A percentile compares a stretch with the other conserved stretches of the same genome.
phyloP scores from a whole-genome alignment of 768 basidiomycete genomes.

The Tylopilus rubrobrunneus region DNA sequence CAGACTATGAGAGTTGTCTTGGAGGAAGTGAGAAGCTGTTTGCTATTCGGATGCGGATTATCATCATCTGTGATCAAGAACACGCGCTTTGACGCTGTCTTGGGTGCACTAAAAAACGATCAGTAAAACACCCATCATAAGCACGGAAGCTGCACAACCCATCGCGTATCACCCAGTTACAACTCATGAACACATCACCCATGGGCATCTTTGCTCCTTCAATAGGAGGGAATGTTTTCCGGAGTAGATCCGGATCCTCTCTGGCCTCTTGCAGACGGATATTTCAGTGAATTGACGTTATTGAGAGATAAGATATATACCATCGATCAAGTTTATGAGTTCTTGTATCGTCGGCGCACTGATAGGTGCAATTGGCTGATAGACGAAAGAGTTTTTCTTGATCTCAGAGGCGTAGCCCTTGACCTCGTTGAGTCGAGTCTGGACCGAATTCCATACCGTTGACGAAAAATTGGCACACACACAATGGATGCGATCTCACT shows the following conservation, averaged over 20 bases:
- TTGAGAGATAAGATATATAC: slow-evolving; percentile 37
- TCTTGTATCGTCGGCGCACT: slow-evolving; percentile 80
- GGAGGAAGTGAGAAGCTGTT: slow-evolving; percentile 63
- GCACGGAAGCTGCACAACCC: slow-evolving; percentile 47
- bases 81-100: slow-evolving; percentile 87
- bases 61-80: slow-evolving; percentile 85
- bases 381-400: slow-evolving; percentile 66
- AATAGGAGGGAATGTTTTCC: slow-evolving; percentile 61
- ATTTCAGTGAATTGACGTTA: neutral
- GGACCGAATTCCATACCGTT: neutral
- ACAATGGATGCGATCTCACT: slow-evolving; percentile 42
- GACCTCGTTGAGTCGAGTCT: slow-evolving; percentile 28
- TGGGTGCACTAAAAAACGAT: slow-evolving; percentile 56
- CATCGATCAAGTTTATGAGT: slow-evolving; percentile 71
- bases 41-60: slow-evolving; percentile 45
- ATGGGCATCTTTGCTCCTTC: slow-evolving; percentile 61
- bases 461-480: neutral
- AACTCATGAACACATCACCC: slow-evolving; percentile 87
- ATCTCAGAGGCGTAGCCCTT: slow-evolving; percentile 50
- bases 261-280: slow-evolving; percentile 47
- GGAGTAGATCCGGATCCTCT: slow-evolving; percentile 56
- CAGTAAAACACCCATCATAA: neutral
- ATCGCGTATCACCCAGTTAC: slow-evolving; percentile 85
- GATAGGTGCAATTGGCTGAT: slow-evolving; percentile 73
- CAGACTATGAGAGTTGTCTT: slow-evolving; percentile 66